A percentile compares a stretch with the other conserved stretches of the same genome.
Evolutionary conservation across 2,329 filamentous ascomycete species (phyloP).

Genomic region (Clonostachys solani): DNA sequence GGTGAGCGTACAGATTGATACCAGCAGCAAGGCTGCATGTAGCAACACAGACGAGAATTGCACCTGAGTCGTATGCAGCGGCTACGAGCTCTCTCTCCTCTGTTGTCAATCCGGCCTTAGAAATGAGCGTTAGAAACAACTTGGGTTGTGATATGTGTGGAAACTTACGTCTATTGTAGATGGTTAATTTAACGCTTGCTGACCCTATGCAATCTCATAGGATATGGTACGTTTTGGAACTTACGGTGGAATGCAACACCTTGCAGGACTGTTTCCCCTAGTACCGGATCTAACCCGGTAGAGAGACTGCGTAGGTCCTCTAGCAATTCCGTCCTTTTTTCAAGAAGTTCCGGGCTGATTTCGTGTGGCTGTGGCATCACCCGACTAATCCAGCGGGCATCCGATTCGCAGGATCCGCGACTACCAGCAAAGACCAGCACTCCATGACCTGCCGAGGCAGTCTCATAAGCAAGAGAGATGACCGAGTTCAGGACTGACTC

Average conservation of each 20-base stretch:
- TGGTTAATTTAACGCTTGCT: not conserved
- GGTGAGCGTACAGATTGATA: slow-evolving; percentile 57
- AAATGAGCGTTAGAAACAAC: slow-evolving; percentile 10
- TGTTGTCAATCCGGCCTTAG: slow-evolving; percentile 61
- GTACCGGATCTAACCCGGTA: slow-evolving; percentile 60
- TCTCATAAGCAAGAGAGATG: slow-evolving; percentile 65
- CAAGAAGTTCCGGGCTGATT: slow-evolving; percentile 41
- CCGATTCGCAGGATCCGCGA: slow-evolving; percentile 60
- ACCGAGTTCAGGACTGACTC: slow-evolving; percentile 67
- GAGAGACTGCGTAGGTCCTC: slow-evolving; percentile 61
- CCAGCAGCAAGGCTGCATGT: slow-evolving; percentile 79
- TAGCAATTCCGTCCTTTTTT: slow-evolving; percentile 59
- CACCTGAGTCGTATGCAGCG: slow-evolving; percentile 64
- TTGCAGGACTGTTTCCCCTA: slow-evolving; percentile 59
- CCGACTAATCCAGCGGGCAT: slow-evolving; percentile 64
- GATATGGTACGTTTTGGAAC: slow-evolving; percentile 10
- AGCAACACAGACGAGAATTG: slow-evolving; percentile 67
- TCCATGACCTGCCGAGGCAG: slow-evolving; percentile 63
- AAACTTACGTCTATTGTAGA: slow-evolving; percentile 27
- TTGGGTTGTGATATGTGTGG: not conserved
- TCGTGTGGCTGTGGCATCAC: slow-evolving; percentile 52
- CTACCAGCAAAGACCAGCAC: slow-evolving; percentile 72
- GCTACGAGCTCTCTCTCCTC: slow-evolving; percentile 73
- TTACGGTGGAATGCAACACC: slow-evolving; percentile 73
- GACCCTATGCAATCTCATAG: not conserved